Evolutionary conservation across 2,329 filamentous ascomycete species (phyloP).

Genomic region (Neoascochyta sp.): DNA sequence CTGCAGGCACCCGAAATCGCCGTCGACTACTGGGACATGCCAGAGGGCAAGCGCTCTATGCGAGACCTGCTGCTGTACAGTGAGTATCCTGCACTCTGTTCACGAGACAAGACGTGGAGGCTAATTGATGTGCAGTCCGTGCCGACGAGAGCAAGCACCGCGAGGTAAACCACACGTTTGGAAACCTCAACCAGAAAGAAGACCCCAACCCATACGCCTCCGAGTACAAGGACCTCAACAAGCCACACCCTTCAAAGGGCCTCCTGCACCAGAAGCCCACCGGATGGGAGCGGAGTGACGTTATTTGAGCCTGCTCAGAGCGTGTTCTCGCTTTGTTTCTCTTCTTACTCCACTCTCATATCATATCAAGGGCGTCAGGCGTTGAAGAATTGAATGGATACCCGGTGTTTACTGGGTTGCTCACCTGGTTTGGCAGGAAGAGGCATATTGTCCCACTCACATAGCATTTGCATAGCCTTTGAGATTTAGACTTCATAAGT

Average conservation of each 20-base stretch:
- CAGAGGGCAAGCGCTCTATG: conserved; percentile 77
- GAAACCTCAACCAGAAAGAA: conserved; percentile 76
- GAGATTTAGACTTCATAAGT: no score
- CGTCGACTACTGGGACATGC: conserved; percentile 90
- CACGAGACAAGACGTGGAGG: conserved; percentile 1
- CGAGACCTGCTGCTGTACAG: conserved; percentile 78
- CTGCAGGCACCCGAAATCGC: conserved; percentile 85
- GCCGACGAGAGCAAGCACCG: conserved; percentile 57
- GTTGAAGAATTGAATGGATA: no score
- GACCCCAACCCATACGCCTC: conserved; percentile 93
- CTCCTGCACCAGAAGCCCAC: conserved; percentile 61
- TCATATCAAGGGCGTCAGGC: no score
- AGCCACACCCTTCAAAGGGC: conserved; percentile 67
- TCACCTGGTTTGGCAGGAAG: no score
- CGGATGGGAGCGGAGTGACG: conserved; percentile 79
- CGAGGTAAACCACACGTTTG: conserved; percentile 92
- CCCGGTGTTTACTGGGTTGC: no score
- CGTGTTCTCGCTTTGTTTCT: no score
- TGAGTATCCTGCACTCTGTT: conserved; percentile 52
- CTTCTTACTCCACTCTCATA: conserved; percentile 7
- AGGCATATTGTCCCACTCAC: no score
- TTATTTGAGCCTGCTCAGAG: no score
- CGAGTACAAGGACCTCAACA: conserved; percentile 67
- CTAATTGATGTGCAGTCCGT: conserved; percentile 22
- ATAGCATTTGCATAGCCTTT: no score